Evolutionary conservation across 768 basidiomycete genomes (phyloP), one percentile per base, ranked within the genome.

Genomic region (Candolleomyces aberdarensis): DNA sequence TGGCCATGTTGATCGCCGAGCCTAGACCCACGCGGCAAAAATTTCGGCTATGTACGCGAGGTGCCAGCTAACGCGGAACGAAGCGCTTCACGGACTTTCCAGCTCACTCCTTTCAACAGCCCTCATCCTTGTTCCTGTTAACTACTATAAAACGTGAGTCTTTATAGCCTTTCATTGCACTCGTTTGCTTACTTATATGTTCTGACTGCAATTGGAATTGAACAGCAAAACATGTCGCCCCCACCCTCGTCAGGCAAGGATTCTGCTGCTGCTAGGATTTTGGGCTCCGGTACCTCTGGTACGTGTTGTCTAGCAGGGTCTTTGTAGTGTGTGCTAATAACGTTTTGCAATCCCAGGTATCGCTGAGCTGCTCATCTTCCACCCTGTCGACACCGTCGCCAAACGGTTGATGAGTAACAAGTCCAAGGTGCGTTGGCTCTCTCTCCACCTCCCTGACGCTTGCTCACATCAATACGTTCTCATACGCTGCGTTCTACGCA

Each of bases 371-470:
- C 76, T 97, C 66, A 85, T 98, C 19, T 97, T 98, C 78, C 95
- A 97, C 72, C 95, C 95, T 19, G 92, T 94, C 22, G 95, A 99
- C 76, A 99, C 97, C 1, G 88, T 98, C 58, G 94, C 97, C n/a
- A 99, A 99, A 75, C 89, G 96, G 40, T 75, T 99, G 56, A 99
- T 99, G 96, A 96, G 93, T 73, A 97, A 98, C 85, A 95, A 95
- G 80, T 80, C 82, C 63, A 91, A 90, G 83, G 92, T 87, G 59
- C 53, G 63, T 46, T 39, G 15, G 26, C 13, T 46, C 51, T 29
- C 32, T 43, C 57, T 36, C 53, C 36, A 53, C 50, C 14, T 26
- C 15, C 20, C n/a, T n/a, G n/a, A n/a, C n/a, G n/a, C 29, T 17
- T 39, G 2, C 39, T 31, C 36, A 50, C 20, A 2, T 32, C 15